Base-by-base conservation (phyloP, 2,329 filamentous ascomycete species). In the Akanthomyces lecanii region DNA sequence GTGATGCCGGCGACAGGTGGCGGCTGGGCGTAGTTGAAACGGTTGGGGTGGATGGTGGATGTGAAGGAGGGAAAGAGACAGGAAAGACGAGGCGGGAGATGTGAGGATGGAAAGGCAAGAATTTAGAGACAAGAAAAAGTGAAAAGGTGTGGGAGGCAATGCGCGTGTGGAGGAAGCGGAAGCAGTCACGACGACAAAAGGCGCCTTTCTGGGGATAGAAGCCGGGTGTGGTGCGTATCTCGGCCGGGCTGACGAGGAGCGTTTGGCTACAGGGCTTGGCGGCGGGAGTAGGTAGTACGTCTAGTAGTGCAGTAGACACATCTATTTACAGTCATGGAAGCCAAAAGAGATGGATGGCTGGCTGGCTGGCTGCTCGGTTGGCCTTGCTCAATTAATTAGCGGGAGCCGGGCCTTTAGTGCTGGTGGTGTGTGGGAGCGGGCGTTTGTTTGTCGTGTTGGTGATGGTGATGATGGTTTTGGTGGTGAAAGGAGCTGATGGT, bases 1-100 rank as follows among this genome's bases (percentile, higher is more conserved):
- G 55, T 50, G 55, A 48, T 50, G 57, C 47, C 30, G 36, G 45
- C 33, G 57, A 52, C 36, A 51, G 57, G 57, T 51, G 45, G 45
- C 57, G 45, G 45, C 33, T 50, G 44, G 44, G 56, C 44, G 44
- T 36, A 28, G 30, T 57, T 33, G 25, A 8, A 6, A 51, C 8
- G 23, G 6, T 11, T 12, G 28, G 8, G 21, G n/a, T 16, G 4
- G 44, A 30, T 50, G 47, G 44, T 44, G 54, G 54, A 30, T 40
- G 23, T 45, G 21, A 18, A 4, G 18, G 33, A 25, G 54, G 12
- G 5, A 23, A 30, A 7, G 51, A 10, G 33, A 11, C 6, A n/a
- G 3, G 54, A 18, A 51, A 14, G 36, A 12, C 33, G 18, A 33
- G 33, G 21, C 12, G 38, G 12, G 33, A 23, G 33, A 25, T 16